phyloP scores from a whole-genome alignment of 768 basidiomycete species.

The Paxillus ammoniavirescens region DNA sequence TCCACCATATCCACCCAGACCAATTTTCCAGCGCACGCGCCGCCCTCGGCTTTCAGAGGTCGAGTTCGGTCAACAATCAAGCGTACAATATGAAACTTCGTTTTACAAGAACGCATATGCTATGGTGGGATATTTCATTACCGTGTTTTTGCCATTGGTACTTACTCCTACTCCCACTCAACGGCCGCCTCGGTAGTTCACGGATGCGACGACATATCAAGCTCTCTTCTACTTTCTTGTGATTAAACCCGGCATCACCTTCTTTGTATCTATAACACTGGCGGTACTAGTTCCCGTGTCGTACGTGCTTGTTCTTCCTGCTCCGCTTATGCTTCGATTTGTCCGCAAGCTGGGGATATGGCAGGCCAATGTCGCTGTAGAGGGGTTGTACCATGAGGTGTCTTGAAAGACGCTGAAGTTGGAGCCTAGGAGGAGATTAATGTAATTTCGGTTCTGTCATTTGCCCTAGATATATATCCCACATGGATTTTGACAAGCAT shows the following conservation, averaged over 20 bases:
- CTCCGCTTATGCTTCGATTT: slow-evolving; percentile 64
- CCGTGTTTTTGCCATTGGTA: neutral
- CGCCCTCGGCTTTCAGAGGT: slow-evolving; percentile 46
- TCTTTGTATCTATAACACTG: slow-evolving; percentile 57
- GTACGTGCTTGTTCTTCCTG: slow-evolving; percentile 60
- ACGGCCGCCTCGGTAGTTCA: slow-evolving; percentile 49
- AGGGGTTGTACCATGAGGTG: slow-evolving; percentile 53
- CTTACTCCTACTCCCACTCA: slow-evolving; percentile 8
- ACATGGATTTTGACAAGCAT: neutral
- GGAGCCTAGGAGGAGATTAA: neutral
- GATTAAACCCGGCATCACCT: slow-evolving; percentile 78
- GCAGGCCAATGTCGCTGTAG: slow-evolving; percentile 83
- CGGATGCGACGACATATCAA: slow-evolving; percentile 79
- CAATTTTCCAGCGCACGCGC: slow-evolving; percentile 70
- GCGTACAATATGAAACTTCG: slow-evolving; percentile 54
- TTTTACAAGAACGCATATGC: slow-evolving; percentile 82
- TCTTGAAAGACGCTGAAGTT: slow-evolving; percentile 18
- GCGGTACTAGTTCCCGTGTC: slow-evolving; percentile 56
- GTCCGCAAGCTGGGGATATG: slow-evolving; percentile 69
- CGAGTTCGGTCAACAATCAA: slow-evolving; percentile 41
- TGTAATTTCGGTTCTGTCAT: neutral
- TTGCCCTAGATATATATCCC: neutral
- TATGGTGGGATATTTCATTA: slow-evolving; percentile 51
- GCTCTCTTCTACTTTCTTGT: slow-evolving; percentile 88
- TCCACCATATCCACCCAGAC: slow-evolving; percentile 62